phyloP scores from a whole-genome alignment of 2,329 filamentous ascomycete genomes.

The Torrubiella hemipterigena region DNA sequence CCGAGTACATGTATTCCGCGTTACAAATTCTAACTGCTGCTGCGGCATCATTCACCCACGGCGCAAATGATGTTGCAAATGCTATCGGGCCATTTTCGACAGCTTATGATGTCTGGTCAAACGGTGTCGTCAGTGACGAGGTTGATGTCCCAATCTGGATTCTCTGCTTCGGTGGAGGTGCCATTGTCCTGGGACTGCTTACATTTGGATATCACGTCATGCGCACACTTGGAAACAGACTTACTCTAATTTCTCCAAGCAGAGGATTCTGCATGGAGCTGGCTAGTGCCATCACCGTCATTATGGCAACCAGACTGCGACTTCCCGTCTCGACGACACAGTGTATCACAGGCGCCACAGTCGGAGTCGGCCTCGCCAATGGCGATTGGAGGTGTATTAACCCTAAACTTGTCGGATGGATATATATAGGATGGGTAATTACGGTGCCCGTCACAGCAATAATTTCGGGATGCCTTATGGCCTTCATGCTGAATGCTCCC shows the following conservation, averaged over 20 bases:
- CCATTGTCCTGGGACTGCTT: constrained; percentile 44
- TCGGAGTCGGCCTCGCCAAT: constrained; percentile 38
- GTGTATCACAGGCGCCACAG: constrained; percentile 38
- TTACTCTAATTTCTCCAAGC: constrained; percentile 41
- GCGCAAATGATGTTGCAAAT: constrained; percentile 44
- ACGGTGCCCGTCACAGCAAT: constrained; percentile 37
- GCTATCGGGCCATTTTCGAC: constrained; percentile 38
- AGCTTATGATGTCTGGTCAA: constrained; percentile 36
- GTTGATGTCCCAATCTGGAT: constrained; percentile 35
- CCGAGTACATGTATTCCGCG: constrained; percentile 37
- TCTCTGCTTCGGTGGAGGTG: constrained; percentile 32
- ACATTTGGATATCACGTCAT: constrained; percentile 55
- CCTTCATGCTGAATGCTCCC: constrained; percentile 40
- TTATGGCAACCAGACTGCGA: constrained; percentile 38
- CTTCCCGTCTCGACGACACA: constrained; percentile 42
- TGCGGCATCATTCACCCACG: constrained; percentile 43
- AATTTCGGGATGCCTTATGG: constrained; percentile 41
- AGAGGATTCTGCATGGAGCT: constrained; percentile 40
- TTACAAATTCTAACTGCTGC: constrained; percentile 38
- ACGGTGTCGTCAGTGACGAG: constrained; percentile 22
- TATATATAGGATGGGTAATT: constrained; percentile 36
- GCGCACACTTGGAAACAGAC: constrained; percentile 41
- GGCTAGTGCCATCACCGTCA: constrained; percentile 37
- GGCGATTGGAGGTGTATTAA: constrained; percentile 37
- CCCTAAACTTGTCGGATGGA: constrained; percentile 32